Evolutionary conservation across 345 rosid species (phyloP), one percentile per base, ranked within the genome.

Genomic region (Citropsis articulata): DNA sequence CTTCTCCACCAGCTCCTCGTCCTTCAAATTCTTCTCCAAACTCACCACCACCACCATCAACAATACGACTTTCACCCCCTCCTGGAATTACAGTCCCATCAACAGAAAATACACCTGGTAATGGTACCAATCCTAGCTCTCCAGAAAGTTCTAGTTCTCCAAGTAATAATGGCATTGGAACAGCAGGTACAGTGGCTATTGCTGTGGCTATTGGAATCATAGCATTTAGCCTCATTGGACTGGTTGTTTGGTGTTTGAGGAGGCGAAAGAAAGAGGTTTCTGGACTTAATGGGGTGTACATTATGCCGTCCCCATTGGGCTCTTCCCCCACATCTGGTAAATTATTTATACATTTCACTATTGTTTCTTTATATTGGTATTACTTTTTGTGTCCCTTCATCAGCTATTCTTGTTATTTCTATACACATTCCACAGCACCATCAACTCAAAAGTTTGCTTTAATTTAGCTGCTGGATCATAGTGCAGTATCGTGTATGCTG

Each of bases 311-410:
- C 27, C 91, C 91, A 14, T 16, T 79, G 66, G 87, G 75, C 66
- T 87, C 97, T 77, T 86, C 93, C 72, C 76, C 92, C 36, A 84
- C 79, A 85, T 80, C 97, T 89, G 98, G 99, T 95, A 85, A 71
- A 48, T 48, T 40, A 69, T 76, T 60, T 38, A 33, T 33, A 10
- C 6, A 48, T 31, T 62, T 56, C 55, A 10, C 40, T 62, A 30
- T 53, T 76, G 19, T 77, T 78, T 74, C 65, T 61, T 36, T 73
- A 1, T 4, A 64, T n/a, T 66, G 62, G 25, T 59, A 38, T 27
- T 75, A 61, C 40, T 72, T 60, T 35, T 48, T 36, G 35, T 21
- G 36, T 62, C 65, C 42, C 28, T 50, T 63, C 30, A 13, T 19
- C 36, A 68, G 25, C 35, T 33, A 12, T 68, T 73, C 28, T 53